These are phyloP conservation scores for Pythium coloratum DNA, from an alignment of 352 stramenopile genomes.

Conservation along the genomic window DNA sequence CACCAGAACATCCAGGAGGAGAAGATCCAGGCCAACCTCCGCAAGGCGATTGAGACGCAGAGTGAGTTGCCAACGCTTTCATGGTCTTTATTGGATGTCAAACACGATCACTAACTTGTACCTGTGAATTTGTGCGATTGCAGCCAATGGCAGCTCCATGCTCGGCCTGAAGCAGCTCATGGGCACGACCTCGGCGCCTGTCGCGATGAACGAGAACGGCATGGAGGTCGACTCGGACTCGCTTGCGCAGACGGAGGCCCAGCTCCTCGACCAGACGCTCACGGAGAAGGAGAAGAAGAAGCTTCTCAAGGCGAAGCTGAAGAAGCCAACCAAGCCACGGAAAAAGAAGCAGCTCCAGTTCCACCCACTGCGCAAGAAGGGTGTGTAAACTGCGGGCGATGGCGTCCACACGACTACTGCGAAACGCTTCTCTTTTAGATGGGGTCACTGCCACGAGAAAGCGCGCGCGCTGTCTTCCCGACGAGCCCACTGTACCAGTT, in stretches of 20 bases:
- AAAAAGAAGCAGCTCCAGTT: constrained; percentile 89
- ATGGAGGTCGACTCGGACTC: constrained; percentile 46
- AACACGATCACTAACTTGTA: neutral
- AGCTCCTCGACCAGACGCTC: constrained; percentile 35
- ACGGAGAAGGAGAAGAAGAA: constrained; percentile 65
- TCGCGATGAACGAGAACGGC: constrained; percentile 35
- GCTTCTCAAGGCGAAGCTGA: constrained; percentile 69
- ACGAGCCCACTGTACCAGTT: constrained; percentile 21
- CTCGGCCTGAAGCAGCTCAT: constrained; percentile 75
- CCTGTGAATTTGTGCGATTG: neutral
- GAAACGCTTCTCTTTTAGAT: neutral
- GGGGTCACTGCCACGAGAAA: neutral
- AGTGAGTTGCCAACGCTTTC: constrained; percentile 28
- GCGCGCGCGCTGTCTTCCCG: neutral
- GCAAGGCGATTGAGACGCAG: constrained; percentile 72
- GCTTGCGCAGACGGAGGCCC: constrained; percentile 44
- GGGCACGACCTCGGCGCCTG: constrained; percentile 45
- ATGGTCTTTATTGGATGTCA: neutral
- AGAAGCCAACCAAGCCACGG: constrained; percentile 38
- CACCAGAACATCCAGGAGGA: constrained; percentile 68
- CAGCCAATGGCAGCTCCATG: constrained; percentile 49
- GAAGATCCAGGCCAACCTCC: constrained; percentile 86
- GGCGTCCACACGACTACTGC: neutral
- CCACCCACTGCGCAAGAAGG: constrained; percentile 87
- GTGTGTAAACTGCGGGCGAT: constrained; percentile 49